Percentiles rank a stretch among this genome's conserved stretches.
phyloP scores from a whole-genome alignment of 768 basidiomycete species.

The Hericium coralloides region DNA sequence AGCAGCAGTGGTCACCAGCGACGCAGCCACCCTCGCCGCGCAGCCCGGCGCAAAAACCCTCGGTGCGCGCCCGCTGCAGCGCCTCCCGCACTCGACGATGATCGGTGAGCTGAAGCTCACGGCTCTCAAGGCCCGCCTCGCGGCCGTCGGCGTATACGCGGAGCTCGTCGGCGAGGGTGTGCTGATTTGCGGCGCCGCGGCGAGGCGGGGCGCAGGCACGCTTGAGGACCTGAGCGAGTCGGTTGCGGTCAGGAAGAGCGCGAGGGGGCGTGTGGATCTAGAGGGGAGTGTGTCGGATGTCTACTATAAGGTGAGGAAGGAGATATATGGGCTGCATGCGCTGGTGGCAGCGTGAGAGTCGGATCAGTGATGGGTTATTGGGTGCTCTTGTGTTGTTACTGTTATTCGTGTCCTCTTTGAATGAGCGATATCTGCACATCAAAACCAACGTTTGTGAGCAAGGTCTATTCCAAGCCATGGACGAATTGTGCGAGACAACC shows the following conservation, averaged over 20 bases:
- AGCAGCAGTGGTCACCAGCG: slow-evolving; percentile 12
- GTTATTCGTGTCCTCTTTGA: not conserved
- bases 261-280: slow-evolving; percentile 75
- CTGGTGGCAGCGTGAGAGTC: slow-evolving; percentile 53
- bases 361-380: not conserved
- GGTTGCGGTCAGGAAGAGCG: slow-evolving; percentile 86
- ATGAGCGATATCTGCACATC: not conserved
- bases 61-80: slow-evolving; percentile 55
- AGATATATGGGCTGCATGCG: slow-evolving; percentile 88
- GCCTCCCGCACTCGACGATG: slow-evolving; percentile 86
- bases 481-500: not conserved
- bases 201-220: slow-evolving; percentile 30
- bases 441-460: not conserved
- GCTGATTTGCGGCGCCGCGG: slow-evolving; percentile 71
- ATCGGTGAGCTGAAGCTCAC: slow-evolving; percentile 96
- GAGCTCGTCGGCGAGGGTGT: slow-evolving; percentile 98
- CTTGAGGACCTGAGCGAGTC: slow-evolving; percentile 45
- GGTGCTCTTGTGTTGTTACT: not conserved
- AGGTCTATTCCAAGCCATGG: not conserved
- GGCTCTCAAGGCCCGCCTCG: slow-evolving; percentile 72
- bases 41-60: slow-evolving; percentile 35
- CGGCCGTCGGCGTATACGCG: slow-evolving; percentile 70
- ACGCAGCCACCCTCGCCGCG: slow-evolving; percentile 2
- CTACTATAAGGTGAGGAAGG: slow-evolving; percentile 82
- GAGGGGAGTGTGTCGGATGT: slow-evolving; percentile 85